phyloP scores from a whole-genome alignment of 78 protist species.

The Paratrimastix pyriformis region DNA sequence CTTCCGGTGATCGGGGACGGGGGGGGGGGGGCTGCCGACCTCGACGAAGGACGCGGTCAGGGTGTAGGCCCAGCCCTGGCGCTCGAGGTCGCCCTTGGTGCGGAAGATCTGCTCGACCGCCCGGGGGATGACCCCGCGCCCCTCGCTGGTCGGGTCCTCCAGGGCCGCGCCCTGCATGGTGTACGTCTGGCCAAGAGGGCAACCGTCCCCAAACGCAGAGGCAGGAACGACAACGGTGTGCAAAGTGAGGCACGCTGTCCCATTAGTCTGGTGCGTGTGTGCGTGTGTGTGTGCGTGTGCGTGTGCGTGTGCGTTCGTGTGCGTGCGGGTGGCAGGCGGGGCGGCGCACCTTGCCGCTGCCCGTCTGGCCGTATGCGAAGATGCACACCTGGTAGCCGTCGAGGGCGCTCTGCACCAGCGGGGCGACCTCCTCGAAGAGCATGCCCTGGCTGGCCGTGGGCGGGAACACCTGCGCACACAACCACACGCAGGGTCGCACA shows the following conservation, averaged over 20 bases:
- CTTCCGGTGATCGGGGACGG: not conserved
- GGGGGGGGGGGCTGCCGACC: not conserved
- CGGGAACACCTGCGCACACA: conserved; percentile 27
- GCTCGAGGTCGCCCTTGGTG: not conserved
- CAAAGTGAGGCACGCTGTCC: too few species aligned
- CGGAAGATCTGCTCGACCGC: conserved; percentile 20
- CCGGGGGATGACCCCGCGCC: conserved; percentile 18
- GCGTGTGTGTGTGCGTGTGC: too few species aligned
- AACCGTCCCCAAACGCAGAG: too few species aligned
- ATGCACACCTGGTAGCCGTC: conserved; percentile 41
- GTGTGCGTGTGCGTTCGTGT: too few species aligned
- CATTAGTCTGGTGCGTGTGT: too few species aligned
- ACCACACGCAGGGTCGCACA: too few species aligned
- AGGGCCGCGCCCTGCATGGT: not conserved
- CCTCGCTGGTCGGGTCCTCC: not conserved
- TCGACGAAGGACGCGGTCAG: conserved; percentile 20
- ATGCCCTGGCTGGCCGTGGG: conserved; percentile 14
- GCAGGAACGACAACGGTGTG: too few species aligned
- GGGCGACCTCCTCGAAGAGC: conserved; percentile 44
- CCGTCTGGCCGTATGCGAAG: conserved; percentile 39
- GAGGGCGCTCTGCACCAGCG: conserved; percentile 24
- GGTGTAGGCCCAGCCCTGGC: conserved; percentile 8
- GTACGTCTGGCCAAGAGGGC: conserved; percentile 3
- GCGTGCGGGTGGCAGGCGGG: not conserved
- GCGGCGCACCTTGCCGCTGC: conserved; percentile 23